Evolutionary conservation across 2,329 filamentous ascomycete genomes (phyloP).

Genomic region (Trichoderma breve): DNA sequence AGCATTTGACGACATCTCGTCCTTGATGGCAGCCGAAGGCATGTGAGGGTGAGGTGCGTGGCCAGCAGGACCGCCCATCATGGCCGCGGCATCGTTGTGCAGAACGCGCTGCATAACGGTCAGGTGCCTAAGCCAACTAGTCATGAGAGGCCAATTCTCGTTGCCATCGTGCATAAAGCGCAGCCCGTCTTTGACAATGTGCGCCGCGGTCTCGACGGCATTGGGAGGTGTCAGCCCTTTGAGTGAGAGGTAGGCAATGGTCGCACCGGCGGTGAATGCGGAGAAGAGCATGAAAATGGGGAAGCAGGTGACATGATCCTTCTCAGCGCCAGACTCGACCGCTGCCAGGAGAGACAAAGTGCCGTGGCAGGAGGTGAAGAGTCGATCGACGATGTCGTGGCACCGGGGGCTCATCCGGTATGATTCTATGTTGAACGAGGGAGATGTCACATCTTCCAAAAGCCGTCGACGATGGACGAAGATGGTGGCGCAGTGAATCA

Average conservation of each 20-base stretch:
- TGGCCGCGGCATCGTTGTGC: conserved; percentile 48
- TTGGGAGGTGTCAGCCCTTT: conserved; percentile 58
- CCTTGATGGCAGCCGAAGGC: conserved; percentile 44
- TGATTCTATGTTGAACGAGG: conserved; percentile 51
- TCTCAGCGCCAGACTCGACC: conserved; percentile 56
- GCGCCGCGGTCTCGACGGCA: conserved; percentile 55
- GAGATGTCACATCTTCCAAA: conserved; percentile 55
- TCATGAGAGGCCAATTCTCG: conserved; percentile 58
- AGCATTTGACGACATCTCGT: conserved; percentile 54
- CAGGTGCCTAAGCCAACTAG: conserved; percentile 59
- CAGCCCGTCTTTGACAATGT: conserved; percentile 57
- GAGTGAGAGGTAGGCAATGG: conserved; percentile 60
- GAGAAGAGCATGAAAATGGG: conserved; percentile 64
- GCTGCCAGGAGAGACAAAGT: conserved; percentile 56
- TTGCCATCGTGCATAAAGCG: conserved; percentile 59
- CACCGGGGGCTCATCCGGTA: conserved; percentile 51
- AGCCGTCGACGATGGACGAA: conserved; percentile 60
- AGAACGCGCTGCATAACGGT: conserved; percentile 62
- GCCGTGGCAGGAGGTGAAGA: conserved; percentile 58
- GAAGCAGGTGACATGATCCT: conserved; percentile 58
- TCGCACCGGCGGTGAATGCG: conserved; percentile 59
- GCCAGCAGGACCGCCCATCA: conserved; percentile 30
- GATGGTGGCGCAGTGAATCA: conserved; percentile 59
- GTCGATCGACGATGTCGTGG: conserved; percentile 54
- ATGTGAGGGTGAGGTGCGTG: conserved; percentile 35